These are phyloP conservation scores for Euptelea pleiosperma DNA, from an alignment of 164 flowering plant species.

Conservation along the genomic window DNA sequence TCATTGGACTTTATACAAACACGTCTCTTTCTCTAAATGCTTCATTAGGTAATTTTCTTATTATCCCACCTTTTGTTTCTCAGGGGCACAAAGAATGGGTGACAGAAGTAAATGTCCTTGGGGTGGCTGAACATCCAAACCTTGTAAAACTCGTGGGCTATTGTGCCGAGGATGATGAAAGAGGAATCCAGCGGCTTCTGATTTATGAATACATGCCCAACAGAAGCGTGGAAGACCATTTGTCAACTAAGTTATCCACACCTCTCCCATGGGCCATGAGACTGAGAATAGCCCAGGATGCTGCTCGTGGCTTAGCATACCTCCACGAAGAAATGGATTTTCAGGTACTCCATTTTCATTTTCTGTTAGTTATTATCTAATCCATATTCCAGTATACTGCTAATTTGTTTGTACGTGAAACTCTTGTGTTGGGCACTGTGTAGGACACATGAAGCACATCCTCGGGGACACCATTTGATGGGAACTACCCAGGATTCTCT, in stretches of 20 bases:
- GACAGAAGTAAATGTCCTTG: conserved; percentile 91
- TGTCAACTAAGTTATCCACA: conserved; percentile 43
- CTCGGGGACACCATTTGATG: no score
- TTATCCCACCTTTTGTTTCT: conserved; percentile 5
- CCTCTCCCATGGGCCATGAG: conserved; percentile 79
- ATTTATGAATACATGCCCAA: conserved; percentile 87
- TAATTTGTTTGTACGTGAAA: no score
- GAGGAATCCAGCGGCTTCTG: conserved; percentile 89
- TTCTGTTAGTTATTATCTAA: neutral
- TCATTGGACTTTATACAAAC: no score
- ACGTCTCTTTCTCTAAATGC: neutral
- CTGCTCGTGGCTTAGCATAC: conserved; percentile 86
- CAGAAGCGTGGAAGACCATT: conserved; percentile 78
- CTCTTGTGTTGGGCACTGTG: no score
- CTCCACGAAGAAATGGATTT: conserved; percentile 92
- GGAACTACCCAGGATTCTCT: no score
- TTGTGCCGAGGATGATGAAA: conserved; percentile 92
- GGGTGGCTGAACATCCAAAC: conserved; percentile 89
- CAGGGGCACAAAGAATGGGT: conserved; percentile 99
- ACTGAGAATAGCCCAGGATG: conserved; percentile 75
- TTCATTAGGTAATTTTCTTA: neutral
- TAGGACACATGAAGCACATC: no score
- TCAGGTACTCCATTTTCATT: conserved; percentile 51
- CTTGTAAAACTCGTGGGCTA: conserved; percentile 89
- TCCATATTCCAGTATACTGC: neutral